These are phyloP conservation scores for Umbilicus rupestris DNA, from an alignment of 164 flowering plant species.

Conservation along the genomic window DNA sequence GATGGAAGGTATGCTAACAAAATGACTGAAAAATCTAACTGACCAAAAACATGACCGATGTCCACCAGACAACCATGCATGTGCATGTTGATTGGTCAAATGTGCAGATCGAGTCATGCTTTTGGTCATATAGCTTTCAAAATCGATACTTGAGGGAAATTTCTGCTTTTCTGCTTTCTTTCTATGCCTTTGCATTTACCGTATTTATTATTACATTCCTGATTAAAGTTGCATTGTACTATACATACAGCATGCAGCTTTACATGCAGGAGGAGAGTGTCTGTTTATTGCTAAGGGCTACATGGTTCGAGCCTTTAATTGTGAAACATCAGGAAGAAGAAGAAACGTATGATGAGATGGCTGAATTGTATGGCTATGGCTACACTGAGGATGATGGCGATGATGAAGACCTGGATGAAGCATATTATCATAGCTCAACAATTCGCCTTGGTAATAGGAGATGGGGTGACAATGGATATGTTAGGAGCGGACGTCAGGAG, in stretches of 20 bases:
- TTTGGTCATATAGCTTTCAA: too few relatives aligned
- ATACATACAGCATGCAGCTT: slow-evolving; percentile 48
- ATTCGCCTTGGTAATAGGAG: slow-evolving; percentile 78
- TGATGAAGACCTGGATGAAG: slow-evolving; percentile 53
- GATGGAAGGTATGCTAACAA: slow-evolving; percentile 62
- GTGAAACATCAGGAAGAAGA: slow-evolving; percentile 38
- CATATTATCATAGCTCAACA: slow-evolving; percentile 33
- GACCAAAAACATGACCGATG: too few relatives aligned
- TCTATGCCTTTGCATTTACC: too few relatives aligned
- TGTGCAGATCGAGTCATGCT: too few relatives aligned
- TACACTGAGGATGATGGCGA: slow-evolving; percentile 46
- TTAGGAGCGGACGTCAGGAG: slow-evolving; percentile 72
- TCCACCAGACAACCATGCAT: too few relatives aligned
- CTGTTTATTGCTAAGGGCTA: slow-evolving; percentile 80
- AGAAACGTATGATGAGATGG: slow-evolving; percentile 28
- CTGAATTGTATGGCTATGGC: slow-evolving; percentile 19
- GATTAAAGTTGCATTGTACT: too few relatives aligned
- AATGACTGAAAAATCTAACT: background rate
- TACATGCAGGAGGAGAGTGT: slow-evolving; percentile 98
- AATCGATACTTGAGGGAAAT: too few relatives aligned
- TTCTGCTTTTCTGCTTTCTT: too few relatives aligned
- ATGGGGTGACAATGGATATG: slow-evolving; percentile 89
- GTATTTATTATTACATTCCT: too few relatives aligned
- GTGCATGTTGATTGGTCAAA: too few relatives aligned
- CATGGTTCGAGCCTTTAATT: slow-evolving; percentile 65